A percentile compares a stretch with the other conserved stretches of the same genome.
phyloP scores from a whole-genome alignment of 768 basidiomycete genomes.

The Scleroderma citrinum region DNA sequence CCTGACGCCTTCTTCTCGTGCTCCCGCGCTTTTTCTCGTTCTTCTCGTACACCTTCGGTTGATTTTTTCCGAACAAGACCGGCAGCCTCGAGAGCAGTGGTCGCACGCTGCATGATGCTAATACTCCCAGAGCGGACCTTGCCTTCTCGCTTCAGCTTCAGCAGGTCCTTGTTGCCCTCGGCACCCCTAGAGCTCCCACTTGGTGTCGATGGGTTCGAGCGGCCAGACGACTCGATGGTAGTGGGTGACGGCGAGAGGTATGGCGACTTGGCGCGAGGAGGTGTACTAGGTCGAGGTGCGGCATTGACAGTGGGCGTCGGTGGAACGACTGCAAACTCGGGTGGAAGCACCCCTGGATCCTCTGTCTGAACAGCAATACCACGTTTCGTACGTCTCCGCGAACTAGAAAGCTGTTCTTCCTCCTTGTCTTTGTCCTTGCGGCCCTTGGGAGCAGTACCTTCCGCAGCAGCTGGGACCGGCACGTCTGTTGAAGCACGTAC shows the following conservation, averaged over 20 bases:
- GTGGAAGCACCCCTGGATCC: slow-evolving; percentile 37
- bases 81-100: slow-evolving; percentile 82
- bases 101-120: slow-evolving; percentile 93
- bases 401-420: slow-evolving; percentile 12
- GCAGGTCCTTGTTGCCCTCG: slow-evolving; percentile 40
- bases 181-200: slow-evolving; percentile 49
- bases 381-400: slow-evolving; percentile 21
- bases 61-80: slow-evolving; percentile 82
- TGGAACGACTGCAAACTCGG: slow-evolving; percentile 69
- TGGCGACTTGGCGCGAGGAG: slow-evolving; percentile 47
- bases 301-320: slow-evolving; percentile 61
- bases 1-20: slow-evolving; percentile 37
- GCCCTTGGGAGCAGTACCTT: slow-evolving; percentile 14
- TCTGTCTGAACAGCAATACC: slow-evolving; percentile 41
- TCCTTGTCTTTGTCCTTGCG: slow-evolving; percentile 21
- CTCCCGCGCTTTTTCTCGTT: slow-evolving; percentile 41
- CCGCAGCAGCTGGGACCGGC: slow-evolving; percentile 11
- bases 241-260: slow-evolving; percentile 53
- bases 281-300: slow-evolving; percentile 38
- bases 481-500: slow-evolving; percentile 17
- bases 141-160: slow-evolving; percentile 44
- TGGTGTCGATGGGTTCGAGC: slow-evolving; percentile 68
- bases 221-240: slow-evolving; percentile 41
- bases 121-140: slow-evolving; percentile 85
- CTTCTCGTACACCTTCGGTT: slow-evolving; percentile 63